Conservation (phyloP, 331 rosid species). For the Erythrophleum ivorense region DNA sequence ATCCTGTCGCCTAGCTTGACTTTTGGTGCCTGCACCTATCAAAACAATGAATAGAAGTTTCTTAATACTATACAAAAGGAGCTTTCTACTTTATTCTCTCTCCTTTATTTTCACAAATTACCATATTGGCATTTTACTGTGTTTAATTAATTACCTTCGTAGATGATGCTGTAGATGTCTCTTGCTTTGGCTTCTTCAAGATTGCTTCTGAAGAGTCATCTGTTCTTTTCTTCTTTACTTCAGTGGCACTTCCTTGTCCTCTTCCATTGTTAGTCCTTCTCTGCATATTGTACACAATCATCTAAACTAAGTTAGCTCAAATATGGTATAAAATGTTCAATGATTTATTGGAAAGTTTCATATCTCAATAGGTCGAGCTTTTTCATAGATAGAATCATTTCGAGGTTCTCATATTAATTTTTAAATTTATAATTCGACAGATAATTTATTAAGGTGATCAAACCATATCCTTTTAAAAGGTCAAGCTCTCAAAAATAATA, state of each 20-base stretch:
- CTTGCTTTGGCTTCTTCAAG: constrained; percentile 78
- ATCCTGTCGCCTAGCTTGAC: constrained; percentile 88
- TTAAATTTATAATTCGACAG: background rate
- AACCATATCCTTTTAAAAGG: no score
- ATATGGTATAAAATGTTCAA: no score
- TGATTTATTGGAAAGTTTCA: background rate
- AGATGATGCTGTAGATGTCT: constrained; percentile 61
- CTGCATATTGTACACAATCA: constrained; percentile 40
- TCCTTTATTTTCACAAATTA: constrained; percentile 10
- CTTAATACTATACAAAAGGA: constrained; percentile 25
- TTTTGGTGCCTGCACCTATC: constrained; percentile 86
- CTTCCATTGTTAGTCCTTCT: constrained; percentile 59
- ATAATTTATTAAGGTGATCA: no score
- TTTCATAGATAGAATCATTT: no score
- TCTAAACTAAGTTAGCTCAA: constrained; percentile 11
- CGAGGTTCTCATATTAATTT: no score
- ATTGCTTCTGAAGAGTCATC: constrained; percentile 73
- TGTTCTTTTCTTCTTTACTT: constrained; percentile 84
- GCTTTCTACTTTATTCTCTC: constrained; percentile 24
- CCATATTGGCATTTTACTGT: background rate
- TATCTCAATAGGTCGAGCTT: background rate
- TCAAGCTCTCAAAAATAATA: no score
- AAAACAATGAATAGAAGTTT: constrained; percentile 48
- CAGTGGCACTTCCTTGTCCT: constrained; percentile 61
- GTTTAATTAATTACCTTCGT: constrained; percentile 59